Evolutionary conservation across 345 rosid genomes (phyloP).

Genomic region (Camelina neglecta): DNA sequence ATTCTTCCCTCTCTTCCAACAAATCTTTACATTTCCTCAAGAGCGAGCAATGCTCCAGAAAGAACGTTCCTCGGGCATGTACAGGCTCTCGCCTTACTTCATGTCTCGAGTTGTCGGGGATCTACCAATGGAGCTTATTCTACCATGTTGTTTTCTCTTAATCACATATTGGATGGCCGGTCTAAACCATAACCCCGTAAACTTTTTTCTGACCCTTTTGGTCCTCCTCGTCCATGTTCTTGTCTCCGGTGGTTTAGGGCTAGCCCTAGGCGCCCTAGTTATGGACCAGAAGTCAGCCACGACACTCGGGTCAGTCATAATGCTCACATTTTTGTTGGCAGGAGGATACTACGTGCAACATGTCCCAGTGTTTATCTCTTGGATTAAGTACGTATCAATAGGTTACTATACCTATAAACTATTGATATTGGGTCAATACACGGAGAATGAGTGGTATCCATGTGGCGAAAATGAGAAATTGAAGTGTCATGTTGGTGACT

Average conservation of each 20-base stretch:
- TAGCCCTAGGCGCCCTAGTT: constrained; percentile 84
- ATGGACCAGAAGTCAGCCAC: constrained; percentile 93
- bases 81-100: constrained; percentile 83
- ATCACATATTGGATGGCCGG: constrained; percentile 83
- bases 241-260: constrained; percentile 88
- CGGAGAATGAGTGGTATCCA: constrained; percentile 57
- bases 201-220: constrained; percentile 56
- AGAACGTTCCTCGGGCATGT: constrained; percentile 86
- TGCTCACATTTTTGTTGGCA: constrained; percentile 76
- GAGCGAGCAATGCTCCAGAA: constrained; percentile 83
- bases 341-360: constrained; percentile 92
- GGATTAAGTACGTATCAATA: constrained; percentile 88
- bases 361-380: constrained; percentile 75
- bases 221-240: constrained; percentile 70
- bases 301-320: constrained; percentile 86
- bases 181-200: constrained; percentile 45
- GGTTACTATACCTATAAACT: constrained; percentile 87
- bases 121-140: constrained; percentile 78
- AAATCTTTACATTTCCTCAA: constrained; percentile 81
- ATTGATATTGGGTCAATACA: constrained; percentile 78
- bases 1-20: constrained; percentile 71
- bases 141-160: constrained; percentile 58
- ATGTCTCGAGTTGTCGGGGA: constrained; percentile 62
- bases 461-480: constrained; percentile 53
- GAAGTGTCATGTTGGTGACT: constrained; percentile 72